Conservation (phyloP, 441 rosid species). For the Metrosideros polymorpha region DNA sequence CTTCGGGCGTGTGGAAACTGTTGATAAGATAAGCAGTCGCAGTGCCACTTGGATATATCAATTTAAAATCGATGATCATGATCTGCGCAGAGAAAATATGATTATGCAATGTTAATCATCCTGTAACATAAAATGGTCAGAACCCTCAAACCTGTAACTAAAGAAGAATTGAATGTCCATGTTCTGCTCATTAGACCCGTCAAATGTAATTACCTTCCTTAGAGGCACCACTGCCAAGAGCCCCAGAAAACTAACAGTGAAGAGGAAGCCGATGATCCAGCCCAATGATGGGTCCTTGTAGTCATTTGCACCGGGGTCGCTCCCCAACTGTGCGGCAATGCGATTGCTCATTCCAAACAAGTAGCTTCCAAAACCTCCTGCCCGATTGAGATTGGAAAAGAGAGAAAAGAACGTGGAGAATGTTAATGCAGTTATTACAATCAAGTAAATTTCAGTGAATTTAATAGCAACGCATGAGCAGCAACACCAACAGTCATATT, state of each 20-base stretch:
- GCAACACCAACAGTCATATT: neutral
- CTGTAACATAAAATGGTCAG: neutral
- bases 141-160: neutral
- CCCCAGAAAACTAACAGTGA: constrained; percentile 87
- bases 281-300: constrained; percentile 51
- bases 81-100: constrained; percentile 21
- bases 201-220: constrained; percentile 45
- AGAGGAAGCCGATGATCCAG: constrained; percentile 82
- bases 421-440: neutral
- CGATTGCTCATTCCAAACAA: constrained; percentile 75
- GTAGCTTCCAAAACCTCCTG: constrained; percentile 93
- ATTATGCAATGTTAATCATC: neutral
- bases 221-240: constrained; percentile 88
- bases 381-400: neutral
- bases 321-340: constrained; percentile 44
- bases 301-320: constrained; percentile 14
- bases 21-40: constrained; percentile 94
- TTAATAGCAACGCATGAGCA: neutral
- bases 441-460: neutral
- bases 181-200: neutral
- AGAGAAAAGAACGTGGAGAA: neutral
- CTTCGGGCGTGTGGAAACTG: constrained; percentile 88
- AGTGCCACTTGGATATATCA: constrained; percentile 94
- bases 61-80: constrained; percentile 82
- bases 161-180: neutral